Evolutionary conservation across 495 filamentous ascomycete genomes (phyloP).

Genomic region (Xylaria bambusicola): DNA sequence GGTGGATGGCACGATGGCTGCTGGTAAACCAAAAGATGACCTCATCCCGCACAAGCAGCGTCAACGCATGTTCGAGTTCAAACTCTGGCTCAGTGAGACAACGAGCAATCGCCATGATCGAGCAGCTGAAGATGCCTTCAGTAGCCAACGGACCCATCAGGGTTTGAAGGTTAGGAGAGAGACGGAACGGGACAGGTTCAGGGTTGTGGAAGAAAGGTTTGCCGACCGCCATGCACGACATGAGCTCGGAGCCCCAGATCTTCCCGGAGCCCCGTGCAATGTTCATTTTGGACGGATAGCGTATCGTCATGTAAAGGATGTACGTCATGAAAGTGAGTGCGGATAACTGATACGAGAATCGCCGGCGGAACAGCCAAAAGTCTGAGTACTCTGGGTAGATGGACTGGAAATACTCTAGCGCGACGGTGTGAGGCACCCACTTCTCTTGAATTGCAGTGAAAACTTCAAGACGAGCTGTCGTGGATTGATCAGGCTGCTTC

Average conservation of each 20-base stretch:
- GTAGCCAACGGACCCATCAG: slow-evolving; percentile 93
- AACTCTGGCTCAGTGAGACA: slow-evolving; percentile 90
- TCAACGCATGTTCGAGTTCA: slow-evolving; percentile 89
- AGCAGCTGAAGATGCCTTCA: slow-evolving; percentile 89
- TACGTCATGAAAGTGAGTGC: slow-evolving; percentile 98
- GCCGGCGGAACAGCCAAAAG: slow-evolving; percentile 96
- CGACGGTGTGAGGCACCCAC: slow-evolving; percentile 78
- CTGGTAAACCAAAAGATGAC: slow-evolving; percentile 96
- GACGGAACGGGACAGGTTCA: slow-evolving; percentile 93
- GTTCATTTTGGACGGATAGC: slow-evolving; percentile 91
- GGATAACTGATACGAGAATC: slow-evolving; percentile 96
- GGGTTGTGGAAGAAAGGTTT: slow-evolving; percentile 91
- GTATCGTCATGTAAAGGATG: slow-evolving; percentile 90
- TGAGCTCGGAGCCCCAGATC: slow-evolving; percentile 93
- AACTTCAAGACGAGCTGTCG: slow-evolving; percentile 75
- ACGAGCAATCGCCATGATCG: slow-evolving; percentile 92
- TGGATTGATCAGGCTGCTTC: slow-evolving; percentile 66
- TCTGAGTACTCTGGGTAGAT: slow-evolving; percentile 88
- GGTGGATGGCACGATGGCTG: slow-evolving; percentile 61
- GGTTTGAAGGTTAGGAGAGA: slow-evolving; percentile 93
- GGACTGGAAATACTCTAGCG: slow-evolving; percentile 85
- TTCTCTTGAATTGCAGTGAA: slow-evolving; percentile 88
- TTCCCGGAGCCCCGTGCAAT: slow-evolving; percentile 88
- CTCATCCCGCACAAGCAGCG: slow-evolving; percentile 93
- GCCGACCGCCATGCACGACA: slow-evolving; percentile 75